Base-by-base conservation (phyloP, 257 asterid species). In the Pogostemon cablin region DNA sequence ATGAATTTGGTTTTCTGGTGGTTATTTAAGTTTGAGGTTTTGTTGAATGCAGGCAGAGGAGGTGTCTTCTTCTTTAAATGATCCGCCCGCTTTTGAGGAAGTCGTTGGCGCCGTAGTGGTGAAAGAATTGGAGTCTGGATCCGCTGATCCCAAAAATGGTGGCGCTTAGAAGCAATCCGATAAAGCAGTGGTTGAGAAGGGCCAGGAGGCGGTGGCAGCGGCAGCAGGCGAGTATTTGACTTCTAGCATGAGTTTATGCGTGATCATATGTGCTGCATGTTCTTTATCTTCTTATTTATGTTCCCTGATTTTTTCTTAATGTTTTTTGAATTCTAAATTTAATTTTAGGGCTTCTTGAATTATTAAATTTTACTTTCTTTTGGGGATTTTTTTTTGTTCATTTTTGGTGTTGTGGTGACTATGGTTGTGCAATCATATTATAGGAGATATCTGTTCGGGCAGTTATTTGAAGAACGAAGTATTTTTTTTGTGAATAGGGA, bases 61-160 rank as follows among this genome's bases (percentile, higher is more conserved):
- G 71, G 89, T 85, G 39, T 89, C 88, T 6, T 91, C 97, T 42
- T 89, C 97, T 32, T 84, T 87, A 55, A 83, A 86, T 65, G 88
- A 87, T 78, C 75, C 84, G 6, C 80, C 82, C 39, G 75, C 75
- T 20, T 82, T 80, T 44, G 88, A 85, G 62, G 86, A 74, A 76
- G 81, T 75, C 52, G 86, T 57, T 55, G 77, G 70, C 9, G 73
- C 67, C 25, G 81, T 57, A 40, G 85, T 54, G 53, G 77, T 71
- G 42, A 87, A 89, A 69, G 96, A 90, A 75, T 77, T 83, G 73
- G 96, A 83, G 78, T 85, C 79, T 71, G 83, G 91, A 87, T 85
- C 97, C 71, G 82, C 80, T 90, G 92, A 88, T 88, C 95, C 79
- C 72, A 81, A 84, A 42, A 85, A 56, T 39, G 89, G 82, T 34